These are phyloP conservation scores for Yamadazyma membranifaciens DNA, from an alignment of 1,139 yeast genomes.

Conservation along the genomic window DNA sequence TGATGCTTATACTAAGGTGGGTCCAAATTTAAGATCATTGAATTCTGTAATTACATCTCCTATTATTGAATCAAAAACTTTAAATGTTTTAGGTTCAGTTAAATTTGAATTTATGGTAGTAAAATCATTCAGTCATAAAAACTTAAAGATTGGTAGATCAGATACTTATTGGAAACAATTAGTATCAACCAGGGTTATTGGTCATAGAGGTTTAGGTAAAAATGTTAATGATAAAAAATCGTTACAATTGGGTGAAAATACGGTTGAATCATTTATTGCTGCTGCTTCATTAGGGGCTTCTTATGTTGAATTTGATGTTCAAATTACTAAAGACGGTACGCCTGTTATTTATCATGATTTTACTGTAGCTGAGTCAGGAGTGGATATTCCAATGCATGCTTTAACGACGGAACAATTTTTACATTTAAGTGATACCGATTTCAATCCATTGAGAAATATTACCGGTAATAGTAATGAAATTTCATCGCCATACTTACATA, in stretches of 20 bases:
- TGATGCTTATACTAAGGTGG: conserved; percentile 66
- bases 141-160: conserved; percentile 65
- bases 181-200: conserved; percentile 88
- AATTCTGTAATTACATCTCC: conserved; percentile 73
- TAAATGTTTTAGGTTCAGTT: conserved; percentile 76
- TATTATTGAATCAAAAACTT: conserved; percentile 64
- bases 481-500: conserved; percentile 1
- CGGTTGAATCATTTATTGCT: conserved; percentile 92
- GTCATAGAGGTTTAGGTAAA: conserved; percentile 95
- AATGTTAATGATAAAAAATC: conserved; percentile 63
- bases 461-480: not conserved
- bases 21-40: conserved; percentile 66
- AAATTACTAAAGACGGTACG: conserved; percentile 85
- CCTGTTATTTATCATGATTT: conserved; percentile 97
- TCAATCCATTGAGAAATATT: conserved; percentile 5
- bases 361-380: conserved; percentile 92
- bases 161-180: conserved; percentile 92
- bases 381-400: conserved; percentile 94
- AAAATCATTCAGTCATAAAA: conserved; percentile 71
- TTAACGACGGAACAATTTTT: conserved; percentile 88
- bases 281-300: conserved; percentile 95
- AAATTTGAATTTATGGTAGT: conserved; percentile 75
- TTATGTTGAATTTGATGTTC: conserved; percentile 95
- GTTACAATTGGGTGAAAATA: conserved; percentile 91
- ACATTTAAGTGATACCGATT: conserved; percentile 47